These are phyloP conservation scores for Mrakia blollopis DNA, from an alignment of 768 basidiomycete genomes.

Conservation along the genomic window DNA sequence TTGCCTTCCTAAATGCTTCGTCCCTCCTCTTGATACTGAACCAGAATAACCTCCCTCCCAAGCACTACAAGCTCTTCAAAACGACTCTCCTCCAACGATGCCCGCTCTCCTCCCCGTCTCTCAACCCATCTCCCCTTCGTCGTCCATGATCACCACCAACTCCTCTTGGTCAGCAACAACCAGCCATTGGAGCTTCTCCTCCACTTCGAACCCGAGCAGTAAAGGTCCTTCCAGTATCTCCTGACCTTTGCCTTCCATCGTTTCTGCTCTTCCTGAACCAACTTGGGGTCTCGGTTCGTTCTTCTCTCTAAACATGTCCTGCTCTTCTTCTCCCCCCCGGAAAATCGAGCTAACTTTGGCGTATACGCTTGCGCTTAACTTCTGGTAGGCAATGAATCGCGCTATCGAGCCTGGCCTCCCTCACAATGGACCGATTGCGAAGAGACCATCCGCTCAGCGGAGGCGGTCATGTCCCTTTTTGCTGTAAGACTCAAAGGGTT, in stretches of 20 bases:
- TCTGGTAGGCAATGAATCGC: background rate
- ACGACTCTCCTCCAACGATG: background rate
- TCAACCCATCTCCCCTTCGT: background rate
- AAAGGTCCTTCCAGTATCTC: background rate
- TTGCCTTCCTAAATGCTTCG: too few relatives aligned
- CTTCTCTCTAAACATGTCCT: background rate
- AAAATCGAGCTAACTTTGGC: background rate
- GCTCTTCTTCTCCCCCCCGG: background rate
- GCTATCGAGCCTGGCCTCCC: background rate
- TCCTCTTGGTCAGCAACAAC: background rate
- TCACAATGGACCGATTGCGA: background rate
- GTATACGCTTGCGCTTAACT: background rate
- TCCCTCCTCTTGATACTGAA: too few relatives aligned
- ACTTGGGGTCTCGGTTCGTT: slow-evolving; percentile 5
- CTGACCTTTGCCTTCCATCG: background rate
- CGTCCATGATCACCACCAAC: background rate
- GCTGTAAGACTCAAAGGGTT: too few relatives aligned
- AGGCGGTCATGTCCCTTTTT: too few relatives aligned
- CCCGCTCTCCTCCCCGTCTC: background rate
- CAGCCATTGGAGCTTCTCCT: background rate
- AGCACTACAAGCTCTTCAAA: background rate
- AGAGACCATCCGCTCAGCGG: too few relatives aligned
- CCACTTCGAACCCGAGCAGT: background rate
- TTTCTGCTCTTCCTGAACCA: background rate
- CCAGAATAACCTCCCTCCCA: too few relatives aligned